Conservation (phyloP, 1,284 basidiomycete species). For the Vanrija humicola region DNA sequence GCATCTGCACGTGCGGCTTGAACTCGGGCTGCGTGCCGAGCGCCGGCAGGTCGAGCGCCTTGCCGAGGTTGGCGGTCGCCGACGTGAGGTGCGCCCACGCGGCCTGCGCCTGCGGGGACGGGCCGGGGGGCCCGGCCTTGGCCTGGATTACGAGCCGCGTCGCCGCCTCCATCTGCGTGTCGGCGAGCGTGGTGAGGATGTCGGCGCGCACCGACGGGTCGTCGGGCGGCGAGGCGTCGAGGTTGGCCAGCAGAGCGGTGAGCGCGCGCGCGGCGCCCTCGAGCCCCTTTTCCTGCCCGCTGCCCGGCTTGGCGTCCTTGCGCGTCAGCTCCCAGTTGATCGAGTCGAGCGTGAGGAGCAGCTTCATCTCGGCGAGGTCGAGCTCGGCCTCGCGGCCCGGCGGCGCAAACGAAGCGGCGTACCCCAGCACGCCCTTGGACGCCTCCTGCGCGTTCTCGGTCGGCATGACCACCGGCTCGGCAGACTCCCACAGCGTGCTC, state of each 20-base stretch:
- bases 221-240: constrained; percentile 25
- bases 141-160: constrained; percentile 28
- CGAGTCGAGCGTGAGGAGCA: constrained; percentile 36
- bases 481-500: constrained; percentile 36
- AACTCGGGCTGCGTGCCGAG: constrained; percentile 32
- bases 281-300: constrained; percentile 25
- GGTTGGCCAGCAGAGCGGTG: constrained; percentile 22
- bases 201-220: constrained; percentile 29
- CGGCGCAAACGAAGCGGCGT: constrained; percentile 21
- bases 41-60: constrained; percentile 33
- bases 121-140: constrained; percentile 12
- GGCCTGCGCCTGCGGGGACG: constrained; percentile 2
- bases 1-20: constrained; percentile 32
- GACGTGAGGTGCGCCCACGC: constrained; percentile 37
- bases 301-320: constrained; percentile 24
- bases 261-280: constrained; percentile 34
- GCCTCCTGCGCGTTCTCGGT: constrained; percentile 30
- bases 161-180: constrained; percentile 32
- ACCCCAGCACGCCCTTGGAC: constrained; percentile 30
- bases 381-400: constrained; percentile 37
- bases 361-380: constrained; percentile 40
- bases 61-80: constrained; percentile 27
- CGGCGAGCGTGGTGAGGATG: constrained; percentile 35
- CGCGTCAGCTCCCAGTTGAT: constrained; percentile 40
- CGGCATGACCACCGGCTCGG: constrained; percentile 23